Conservation (phyloP, 129 eudicot species). For the sunflower (Helianthus annuus) region HanXRQr2.0-SUNRISE NC_035448.2:32888461-32888960, state of each 20-base stretch:
- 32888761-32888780: conserved; percentile 24
- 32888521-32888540: conserved; percentile 72
- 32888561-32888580: conserved; percentile 63
- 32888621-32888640: conserved; percentile 28
- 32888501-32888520: conserved; percentile 5
- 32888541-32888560: conserved; percentile 68
- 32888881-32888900: conserved; percentile 43
- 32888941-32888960: background rate
- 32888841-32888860: conserved; percentile 72
- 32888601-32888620: conserved; percentile 17
- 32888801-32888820: conserved; percentile 54
- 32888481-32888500: no score
- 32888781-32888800: conserved; percentile 38
- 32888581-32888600: conserved; percentile 35
- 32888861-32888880: conserved; percentile 48
- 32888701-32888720: conserved; percentile 37
- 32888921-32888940: background rate
- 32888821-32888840: conserved; percentile 83
- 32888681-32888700: conserved; percentile 50
- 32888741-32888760: conserved; percentile 37
- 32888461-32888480: no score
- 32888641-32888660: conserved; percentile 75
- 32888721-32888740: conserved; percentile 42
- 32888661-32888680: conserved; percentile 49
- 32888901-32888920: background rate